These are phyloP conservation scores for Xylaria sp. DNA, from an alignment of 2,329 filamentous ascomycete genomes.

Conservation along the genomic window DNA sequence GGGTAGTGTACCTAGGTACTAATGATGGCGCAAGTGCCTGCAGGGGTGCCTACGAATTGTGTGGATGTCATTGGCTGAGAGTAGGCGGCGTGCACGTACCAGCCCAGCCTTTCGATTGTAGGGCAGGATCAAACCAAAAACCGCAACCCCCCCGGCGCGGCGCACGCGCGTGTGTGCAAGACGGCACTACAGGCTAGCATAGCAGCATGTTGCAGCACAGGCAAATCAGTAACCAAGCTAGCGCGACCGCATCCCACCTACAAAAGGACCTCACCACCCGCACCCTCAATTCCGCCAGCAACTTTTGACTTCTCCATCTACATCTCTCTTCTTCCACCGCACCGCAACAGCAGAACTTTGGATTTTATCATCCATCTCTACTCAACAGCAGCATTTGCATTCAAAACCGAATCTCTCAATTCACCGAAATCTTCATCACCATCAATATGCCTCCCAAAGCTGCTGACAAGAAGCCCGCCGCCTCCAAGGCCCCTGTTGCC, in stretches of 20 bases:
- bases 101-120: conserved; percentile 22
- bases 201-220: not conserved
- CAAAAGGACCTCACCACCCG: conserved; percentile 68
- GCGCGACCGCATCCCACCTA: conserved; percentile 66
- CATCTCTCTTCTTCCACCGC: conserved; percentile 49
- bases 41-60: conserved; percentile 24
- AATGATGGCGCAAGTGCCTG: conserved; percentile 14
- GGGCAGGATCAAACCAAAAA: conserved; percentile 44
- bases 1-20: conserved; percentile 7
- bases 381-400: conserved; percentile 37
- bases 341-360: conserved; percentile 39
- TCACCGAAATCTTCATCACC: conserved; percentile 43
- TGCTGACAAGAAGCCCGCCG: conserved; percentile 98
- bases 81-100: not conserved
- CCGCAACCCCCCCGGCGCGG: conserved; percentile 22
- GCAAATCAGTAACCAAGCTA: conserved; percentile 68
- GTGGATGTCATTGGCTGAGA: conserved; percentile 25
- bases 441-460: conserved; percentile 97
- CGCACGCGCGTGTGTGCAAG: conserved; percentile 1
- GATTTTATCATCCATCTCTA: conserved; percentile 45
- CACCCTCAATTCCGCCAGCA: conserved; percentile 59
- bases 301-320: conserved; percentile 54
- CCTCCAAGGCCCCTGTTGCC: conserved; percentile 90
- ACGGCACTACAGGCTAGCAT: not conserved
- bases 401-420: conserved; percentile 32